Conservation (phyloP, 23 red algal species). For the Gracilariopsis chorda region DNA sequence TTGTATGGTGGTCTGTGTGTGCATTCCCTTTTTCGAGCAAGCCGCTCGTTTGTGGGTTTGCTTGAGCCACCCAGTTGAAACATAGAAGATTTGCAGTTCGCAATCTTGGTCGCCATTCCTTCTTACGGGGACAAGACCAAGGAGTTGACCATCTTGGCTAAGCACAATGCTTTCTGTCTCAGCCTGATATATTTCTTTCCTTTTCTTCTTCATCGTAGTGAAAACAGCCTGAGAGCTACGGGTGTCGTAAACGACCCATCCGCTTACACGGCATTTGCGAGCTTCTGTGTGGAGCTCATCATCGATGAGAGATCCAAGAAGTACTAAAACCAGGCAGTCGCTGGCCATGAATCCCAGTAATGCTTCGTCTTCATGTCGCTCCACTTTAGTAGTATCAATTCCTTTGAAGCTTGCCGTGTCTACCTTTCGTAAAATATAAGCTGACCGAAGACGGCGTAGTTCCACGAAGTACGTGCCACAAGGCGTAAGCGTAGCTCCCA, state of each 20-base stretch:
- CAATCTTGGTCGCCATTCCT: not conserved
- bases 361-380: too few species aligned
- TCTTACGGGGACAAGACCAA: not conserved
- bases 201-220: not conserved
- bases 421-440: not conserved
- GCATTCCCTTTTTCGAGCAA: not conserved
- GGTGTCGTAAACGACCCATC: not conserved
- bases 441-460: not conserved
- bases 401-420: not conserved
- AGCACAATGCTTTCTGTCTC: not conserved
- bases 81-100: not conserved
- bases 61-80: not conserved
- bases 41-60: not conserved
- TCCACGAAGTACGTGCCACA: not conserved
- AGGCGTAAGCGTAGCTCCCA: not conserved
- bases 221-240: not conserved
- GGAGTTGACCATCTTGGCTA: not conserved
- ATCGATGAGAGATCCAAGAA: too few species aligned
- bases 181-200: not conserved
- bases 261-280: not conserved
- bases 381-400: not conserved
- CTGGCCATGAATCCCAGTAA: not conserved
- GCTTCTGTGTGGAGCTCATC: too few species aligned
- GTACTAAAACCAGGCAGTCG: not conserved
- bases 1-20: not conserved